Percentiles rank a stretch among this genome's conserved stretches.
These are phyloP conservation scores for Macrotyloma uniflorum DNA, from an alignment of 306 rosid genomes.

Conservation along the genomic window DNA sequence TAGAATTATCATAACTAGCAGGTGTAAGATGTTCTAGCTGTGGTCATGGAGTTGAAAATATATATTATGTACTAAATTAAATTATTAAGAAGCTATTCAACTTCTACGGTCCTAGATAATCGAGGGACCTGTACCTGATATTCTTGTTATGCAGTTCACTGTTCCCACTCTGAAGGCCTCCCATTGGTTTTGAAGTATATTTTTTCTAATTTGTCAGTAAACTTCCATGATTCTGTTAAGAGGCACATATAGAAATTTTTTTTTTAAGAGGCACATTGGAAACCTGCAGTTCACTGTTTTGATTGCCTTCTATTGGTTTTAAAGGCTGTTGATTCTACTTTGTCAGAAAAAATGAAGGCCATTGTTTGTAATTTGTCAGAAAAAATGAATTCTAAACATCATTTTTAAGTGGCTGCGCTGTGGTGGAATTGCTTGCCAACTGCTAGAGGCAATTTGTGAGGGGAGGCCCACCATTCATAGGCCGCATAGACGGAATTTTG, in stretches of 20 bases:
- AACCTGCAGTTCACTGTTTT: no score
- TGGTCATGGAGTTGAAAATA: constrained; percentile 17
- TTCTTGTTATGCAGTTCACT: not conserved
- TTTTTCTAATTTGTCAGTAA: constrained; percentile 16
- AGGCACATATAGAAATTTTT: no score
- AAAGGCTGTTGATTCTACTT: no score
- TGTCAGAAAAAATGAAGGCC: no score
- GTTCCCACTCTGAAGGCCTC: constrained; percentile 10
- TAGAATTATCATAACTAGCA: constrained; percentile 13
- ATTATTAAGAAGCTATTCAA: not conserved
- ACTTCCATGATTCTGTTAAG: no score
- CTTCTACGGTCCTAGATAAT: not conserved
- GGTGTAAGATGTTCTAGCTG: not conserved
- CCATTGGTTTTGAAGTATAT: constrained; percentile 26
- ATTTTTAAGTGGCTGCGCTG: not conserved
- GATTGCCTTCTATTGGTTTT: no score
- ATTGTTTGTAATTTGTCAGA: no score
- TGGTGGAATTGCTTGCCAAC: not conserved
- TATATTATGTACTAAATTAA: constrained; percentile 1
- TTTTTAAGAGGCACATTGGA: no score
- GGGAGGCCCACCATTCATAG: not conserved
- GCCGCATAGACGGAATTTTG: not conserved
- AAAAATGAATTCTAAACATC: not conserved
- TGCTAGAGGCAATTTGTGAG: not conserved
- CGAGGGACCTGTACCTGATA: not conserved